A percentile compares a stretch with the other conserved stretches of the same genome.
Conservation (phyloP, 2,329 filamentous ascomycete genomes). For the Penicillium hesseltinei region DNA sequence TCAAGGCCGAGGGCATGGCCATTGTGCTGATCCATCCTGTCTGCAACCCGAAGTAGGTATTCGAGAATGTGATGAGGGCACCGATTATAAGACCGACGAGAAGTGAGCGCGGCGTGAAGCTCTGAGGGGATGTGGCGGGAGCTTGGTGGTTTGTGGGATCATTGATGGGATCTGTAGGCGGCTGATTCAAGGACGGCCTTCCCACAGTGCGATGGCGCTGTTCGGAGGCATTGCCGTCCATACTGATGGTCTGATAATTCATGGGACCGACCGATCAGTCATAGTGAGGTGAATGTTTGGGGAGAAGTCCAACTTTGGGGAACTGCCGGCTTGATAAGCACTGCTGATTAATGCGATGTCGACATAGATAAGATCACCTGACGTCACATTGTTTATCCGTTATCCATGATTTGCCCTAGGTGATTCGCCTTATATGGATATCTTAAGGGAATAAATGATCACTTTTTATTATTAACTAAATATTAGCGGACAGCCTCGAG, state of each 20-base stretch:
- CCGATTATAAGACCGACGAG: slow-evolving; percentile 79
- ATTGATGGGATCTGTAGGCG: slow-evolving; percentile 1
- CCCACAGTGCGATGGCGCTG: neutral
- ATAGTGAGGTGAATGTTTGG: slow-evolving; percentile 1
- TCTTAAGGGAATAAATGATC: no score
- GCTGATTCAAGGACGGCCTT: slow-evolving; percentile 5
- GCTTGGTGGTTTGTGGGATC: slow-evolving; percentile 9
- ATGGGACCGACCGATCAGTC: slow-evolving; percentile 22
- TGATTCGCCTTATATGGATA: neutral
- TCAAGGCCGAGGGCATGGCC: slow-evolving; percentile 93
- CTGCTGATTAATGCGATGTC: slow-evolving; percentile 13
- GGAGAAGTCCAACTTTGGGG: neutral
- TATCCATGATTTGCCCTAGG: neutral
- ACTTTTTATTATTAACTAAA: no score
- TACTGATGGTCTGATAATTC: slow-evolving; percentile 39
- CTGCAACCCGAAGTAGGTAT: slow-evolving; percentile 98
- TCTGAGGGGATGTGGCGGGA: slow-evolving; percentile 43
- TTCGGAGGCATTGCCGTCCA: slow-evolving; percentile 29
- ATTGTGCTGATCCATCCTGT: slow-evolving; percentile 82
- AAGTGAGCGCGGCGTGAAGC: slow-evolving; percentile 83
- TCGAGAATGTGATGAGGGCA: slow-evolving; percentile 89
- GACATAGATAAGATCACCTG: slow-evolving; percentile 23
- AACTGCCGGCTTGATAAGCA: slow-evolving; percentile 15
- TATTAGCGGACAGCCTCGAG: no score
- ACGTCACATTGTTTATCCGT: slow-evolving; percentile 11